Base-by-base conservation (phyloP, 2,329 filamentous ascomycete species). In the Trichophyton schoenleinii region DNA sequence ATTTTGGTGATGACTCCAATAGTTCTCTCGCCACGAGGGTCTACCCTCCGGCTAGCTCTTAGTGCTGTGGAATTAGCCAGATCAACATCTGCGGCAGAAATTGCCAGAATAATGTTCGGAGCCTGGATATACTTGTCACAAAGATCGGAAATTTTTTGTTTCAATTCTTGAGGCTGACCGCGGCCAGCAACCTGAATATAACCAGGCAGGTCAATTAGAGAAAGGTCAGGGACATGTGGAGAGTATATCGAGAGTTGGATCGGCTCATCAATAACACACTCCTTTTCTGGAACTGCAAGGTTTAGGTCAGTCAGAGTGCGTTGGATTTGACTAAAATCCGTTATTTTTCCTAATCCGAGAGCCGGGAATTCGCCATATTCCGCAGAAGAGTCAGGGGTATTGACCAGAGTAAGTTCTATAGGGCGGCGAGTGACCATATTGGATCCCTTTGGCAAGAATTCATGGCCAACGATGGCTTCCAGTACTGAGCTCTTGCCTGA, bases 1-100 rank as follows among this genome's bases (percentile, higher is more conserved):
- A 99, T 96, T 77, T 99, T 99, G 2, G 94, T 99, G 48, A 99
- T 87, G n/a, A 99, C 94, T 52, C 94, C 94, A 70, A 99, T 99
- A 0, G 94, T 99, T 64, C 94, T 83, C 75, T 99, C 94, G 60
- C 94, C 94, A 63, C 94, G 82, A 1, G 94, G 94, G 69, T 99
- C 94, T 31, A 97, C 91, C 67, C 92, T 83, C 64, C 94, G 83
- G 67, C 91, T 96, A 18, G 94, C 91, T 67, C 91, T 82, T 25
- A 99, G 76, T 4, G 94, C 91, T 5, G 94, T 94, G 1, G 94
- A 99, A 73, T 99, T 99, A 22, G 94, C 94, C 62, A 99, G 76
- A 78, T 99, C 94, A 18, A 99, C 94, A 74, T 99, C 94, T 25
- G 94, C 94, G 1, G 95, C 94, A 0, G 95, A 99, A 64, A 99